Conservation (phyloP, 345 rosid species). For the Schrenkiella parvula region DNA sequence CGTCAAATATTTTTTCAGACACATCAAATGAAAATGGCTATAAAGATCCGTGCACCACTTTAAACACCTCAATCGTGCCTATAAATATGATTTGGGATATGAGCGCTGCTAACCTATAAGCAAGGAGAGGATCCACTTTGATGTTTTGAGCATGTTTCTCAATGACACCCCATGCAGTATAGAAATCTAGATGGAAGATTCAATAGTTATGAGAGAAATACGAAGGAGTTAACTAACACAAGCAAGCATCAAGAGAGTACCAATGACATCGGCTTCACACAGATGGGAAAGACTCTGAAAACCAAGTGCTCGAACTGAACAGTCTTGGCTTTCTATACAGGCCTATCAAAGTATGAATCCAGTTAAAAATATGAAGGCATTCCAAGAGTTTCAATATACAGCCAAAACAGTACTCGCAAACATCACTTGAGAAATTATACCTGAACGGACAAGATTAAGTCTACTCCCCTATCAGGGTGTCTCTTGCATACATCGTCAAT, state of each 20-base stretch:
- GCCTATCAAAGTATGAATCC: conserved; percentile 50
- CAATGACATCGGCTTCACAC: conserved; percentile 95
- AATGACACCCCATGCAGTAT: conserved; percentile 92
- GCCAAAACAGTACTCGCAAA: conserved; percentile 19
- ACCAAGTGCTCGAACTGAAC: conserved; percentile 70
- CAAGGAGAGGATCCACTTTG: conserved; percentile 52
- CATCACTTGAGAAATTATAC: conserved; percentile 42
- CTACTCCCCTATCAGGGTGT: conserved; percentile 97
- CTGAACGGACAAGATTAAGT: conserved; percentile 89
- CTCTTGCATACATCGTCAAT: conserved; percentile 71
- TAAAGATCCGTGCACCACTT: conserved; percentile 4
- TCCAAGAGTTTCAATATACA: conserved; percentile 12
- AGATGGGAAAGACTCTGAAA: conserved; percentile 92
- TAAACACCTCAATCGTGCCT: conserved; percentile 4
- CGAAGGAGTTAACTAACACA: neutral
- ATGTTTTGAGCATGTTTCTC: conserved; percentile 53
- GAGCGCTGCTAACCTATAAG: conserved; percentile 54
- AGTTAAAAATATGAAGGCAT: conserved; percentile 1
- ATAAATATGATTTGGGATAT: conserved; percentile 16
- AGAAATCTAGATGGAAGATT: conserved; percentile 61
- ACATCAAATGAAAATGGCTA: conserved; percentile 6
- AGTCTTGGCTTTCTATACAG: conserved; percentile 78
- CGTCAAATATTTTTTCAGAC: neutral
- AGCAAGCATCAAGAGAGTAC: conserved; percentile 42
- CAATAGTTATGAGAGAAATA: conserved; percentile 18